Evolutionary conservation across 2,329 filamentous ascomycete species (phyloP), one percentile per base, ranked within the genome.

Genomic region (Rhytidhysteron rufulum): DNA sequence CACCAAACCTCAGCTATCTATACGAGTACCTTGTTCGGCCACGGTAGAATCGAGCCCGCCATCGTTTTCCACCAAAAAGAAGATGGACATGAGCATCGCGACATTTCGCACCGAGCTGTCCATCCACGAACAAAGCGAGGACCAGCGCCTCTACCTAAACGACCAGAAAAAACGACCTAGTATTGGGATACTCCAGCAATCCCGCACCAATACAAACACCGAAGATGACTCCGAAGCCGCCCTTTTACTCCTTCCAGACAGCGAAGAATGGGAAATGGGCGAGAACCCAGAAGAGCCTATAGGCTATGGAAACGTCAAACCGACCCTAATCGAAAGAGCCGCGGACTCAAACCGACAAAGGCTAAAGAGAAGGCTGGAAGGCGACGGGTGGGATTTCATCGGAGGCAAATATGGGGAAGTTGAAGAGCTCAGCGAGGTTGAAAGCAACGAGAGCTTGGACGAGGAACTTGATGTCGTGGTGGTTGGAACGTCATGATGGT

Each of bases 391-490:
- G 60, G 57, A 57, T 13, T 64, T 64, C 34, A 48, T 63, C 0
- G 50, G 54, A 10, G 52, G 57, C 3, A 52, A 48, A 36, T 62
- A 57, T 35, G 52, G 49, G 15, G 54, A 61, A n/a, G 52, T 47
- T 5, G 44, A 44, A 20, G 43, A 45, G n/a, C 44, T 51, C 22
- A 31, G 5, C n/a, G 45, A 29, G 3, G 45, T 32, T 22, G 47
- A 44, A 29, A 53, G 48, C 21, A 52, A 55, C 10, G 59, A 53
- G 39, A 57, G 55, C 15, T 42, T 64, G 1, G 60, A 64, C 20
- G 57, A 62, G 17, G 60, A 63, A 38, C 62, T 63, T 24, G 60
- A 64, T 20, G 55, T 64, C 1, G 56, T 63, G 15, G 47, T 63
- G 17, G 4, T 33, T 7, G 24, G 13, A 27, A 13, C 24, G 7